A percentile compares a stretch with the other conserved stretches of the same genome.
phyloP scores from a whole-genome alignment of 1,284 basidiomycete genomes.

The Ustilago loliicola region DNA sequence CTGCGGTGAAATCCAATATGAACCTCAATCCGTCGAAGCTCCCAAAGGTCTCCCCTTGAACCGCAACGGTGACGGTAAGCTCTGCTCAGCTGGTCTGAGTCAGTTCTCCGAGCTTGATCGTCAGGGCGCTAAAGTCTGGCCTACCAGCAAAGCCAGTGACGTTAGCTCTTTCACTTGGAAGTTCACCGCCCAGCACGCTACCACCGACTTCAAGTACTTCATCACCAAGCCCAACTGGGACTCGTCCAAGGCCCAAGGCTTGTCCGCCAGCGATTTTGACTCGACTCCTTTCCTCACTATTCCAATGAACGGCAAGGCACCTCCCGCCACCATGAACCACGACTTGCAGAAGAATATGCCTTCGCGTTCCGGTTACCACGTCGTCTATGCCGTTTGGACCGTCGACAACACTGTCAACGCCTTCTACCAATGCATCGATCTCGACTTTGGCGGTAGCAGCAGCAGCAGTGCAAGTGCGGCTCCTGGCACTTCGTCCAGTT shows the following conservation, averaged over 20 bases:
- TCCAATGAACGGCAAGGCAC: constrained; percentile 39
- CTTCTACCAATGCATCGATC: constrained; percentile 55
- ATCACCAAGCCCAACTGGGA: constrained; percentile 49
- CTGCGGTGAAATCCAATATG: constrained; percentile 56
- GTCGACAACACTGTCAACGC: constrained; percentile 49
- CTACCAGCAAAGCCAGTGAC: constrained; percentile 28
- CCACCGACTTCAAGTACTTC: constrained; percentile 54
- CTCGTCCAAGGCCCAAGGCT: constrained; percentile 14
- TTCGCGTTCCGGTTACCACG: constrained; percentile 36
- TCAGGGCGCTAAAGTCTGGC: constrained; percentile 33
- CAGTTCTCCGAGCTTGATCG: constrained; percentile 46
- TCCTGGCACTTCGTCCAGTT: constrained; percentile 3
- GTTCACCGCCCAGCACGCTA: constrained; percentile 52
- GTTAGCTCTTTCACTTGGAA: constrained; percentile 46
- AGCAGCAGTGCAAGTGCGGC: background rate
- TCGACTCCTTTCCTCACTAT: constrained; percentile 42
- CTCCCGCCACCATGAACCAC: constrained; percentile 26
- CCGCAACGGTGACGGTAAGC: constrained; percentile 32
- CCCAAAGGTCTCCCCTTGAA: constrained; percentile 49
- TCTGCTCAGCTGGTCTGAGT: constrained; percentile 51
- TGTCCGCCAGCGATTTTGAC: constrained; percentile 39
- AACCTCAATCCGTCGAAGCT: constrained; percentile 52
- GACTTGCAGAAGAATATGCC: constrained; percentile 36
- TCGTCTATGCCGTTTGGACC: constrained; percentile 55
- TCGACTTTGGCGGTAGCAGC: constrained; percentile 42